phyloP scores from a whole-genome alignment of 495 filamentous ascomycete genomes.

The Annulohypoxylon moriforme region DNA sequence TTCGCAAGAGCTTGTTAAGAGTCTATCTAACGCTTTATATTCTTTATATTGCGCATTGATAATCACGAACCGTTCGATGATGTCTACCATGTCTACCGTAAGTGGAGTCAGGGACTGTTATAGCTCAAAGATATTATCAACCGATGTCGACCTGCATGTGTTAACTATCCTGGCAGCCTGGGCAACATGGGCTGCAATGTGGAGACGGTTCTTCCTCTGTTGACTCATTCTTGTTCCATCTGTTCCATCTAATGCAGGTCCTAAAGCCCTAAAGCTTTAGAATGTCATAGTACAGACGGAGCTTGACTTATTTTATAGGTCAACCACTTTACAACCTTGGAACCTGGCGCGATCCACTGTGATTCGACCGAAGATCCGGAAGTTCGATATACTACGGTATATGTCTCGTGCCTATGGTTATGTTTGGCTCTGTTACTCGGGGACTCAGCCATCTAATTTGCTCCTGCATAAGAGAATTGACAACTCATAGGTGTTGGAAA shows the following conservation, averaged over 20 bases:
- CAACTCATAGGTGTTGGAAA: constrained; percentile 27
- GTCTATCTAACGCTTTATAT: background rate
- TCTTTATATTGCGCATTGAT: background rate
- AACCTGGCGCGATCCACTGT: constrained; percentile 25
- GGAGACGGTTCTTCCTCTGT: constrained; percentile 34
- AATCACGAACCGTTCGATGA: constrained; percentile 1
- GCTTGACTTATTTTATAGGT: constrained; percentile 31
- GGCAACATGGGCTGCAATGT: constrained; percentile 14
- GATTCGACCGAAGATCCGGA: constrained; percentile 28
- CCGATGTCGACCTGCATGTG: background rate
- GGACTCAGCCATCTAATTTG: constrained; percentile 35
- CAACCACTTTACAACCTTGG: constrained; percentile 18
- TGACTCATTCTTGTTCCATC: constrained; percentile 42
- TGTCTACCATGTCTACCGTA: background rate
- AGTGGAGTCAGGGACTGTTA: constrained; percentile 2
- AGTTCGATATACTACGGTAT: background rate
- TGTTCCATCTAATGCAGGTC: constrained; percentile 37
- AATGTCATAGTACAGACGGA: constrained; percentile 13
- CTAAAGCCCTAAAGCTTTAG: constrained; percentile 32
- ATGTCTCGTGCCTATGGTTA: constrained; percentile 21
- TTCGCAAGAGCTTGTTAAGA: background rate
- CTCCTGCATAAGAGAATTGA: constrained; percentile 42
- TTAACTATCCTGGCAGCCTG: constrained; percentile 4
- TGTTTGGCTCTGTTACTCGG: background rate
- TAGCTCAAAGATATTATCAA: constrained; percentile 9